Conservation (phyloP, 129 eudicot species). For the Escallonia herrerae region DNA sequence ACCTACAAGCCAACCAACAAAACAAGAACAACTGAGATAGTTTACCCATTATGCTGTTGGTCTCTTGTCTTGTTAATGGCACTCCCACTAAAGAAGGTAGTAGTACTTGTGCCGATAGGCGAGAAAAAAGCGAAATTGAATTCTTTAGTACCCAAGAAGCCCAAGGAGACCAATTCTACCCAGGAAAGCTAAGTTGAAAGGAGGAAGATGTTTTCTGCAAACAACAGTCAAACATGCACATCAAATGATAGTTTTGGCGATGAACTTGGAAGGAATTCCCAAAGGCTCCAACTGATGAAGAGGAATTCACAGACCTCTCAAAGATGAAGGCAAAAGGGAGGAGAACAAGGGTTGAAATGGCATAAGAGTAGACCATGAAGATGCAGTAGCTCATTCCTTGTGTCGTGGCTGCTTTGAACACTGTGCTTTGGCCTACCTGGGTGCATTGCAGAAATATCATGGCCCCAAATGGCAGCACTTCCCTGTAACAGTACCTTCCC, state of each 20-base stretch:
- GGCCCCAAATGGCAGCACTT: neutral
- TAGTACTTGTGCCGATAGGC: neutral
- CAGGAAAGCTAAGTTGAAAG: neutral
- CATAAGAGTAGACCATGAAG: conserved; percentile 64
- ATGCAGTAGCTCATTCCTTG: conserved; percentile 74
- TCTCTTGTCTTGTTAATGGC: neutral
- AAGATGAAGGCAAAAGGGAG: conserved; percentile 71
- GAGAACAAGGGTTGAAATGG: conserved; percentile 65
- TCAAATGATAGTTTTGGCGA: neutral
- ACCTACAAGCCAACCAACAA: neutral
- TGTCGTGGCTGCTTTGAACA: conserved; percentile 14
- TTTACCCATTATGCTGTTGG: too few species aligned
- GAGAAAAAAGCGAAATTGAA: neutral
- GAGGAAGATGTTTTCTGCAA: conserved; percentile 8
- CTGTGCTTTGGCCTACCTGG: neutral
- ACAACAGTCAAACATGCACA: neutral
- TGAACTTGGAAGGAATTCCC: neutral
- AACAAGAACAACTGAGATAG: neutral
- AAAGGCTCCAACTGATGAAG: neutral
- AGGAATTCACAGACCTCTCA: conserved; percentile 9
- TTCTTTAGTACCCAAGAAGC: conserved; percentile 7
- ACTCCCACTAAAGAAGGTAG: neutral
- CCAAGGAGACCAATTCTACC: conserved; percentile 12
- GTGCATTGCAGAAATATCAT: conserved; percentile 3
- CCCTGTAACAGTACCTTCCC: conserved; percentile 1